These are phyloP conservation scores for Phytophthora quininea DNA, from an alignment of 352 stramenopile species.

Conservation along the genomic window DNA sequence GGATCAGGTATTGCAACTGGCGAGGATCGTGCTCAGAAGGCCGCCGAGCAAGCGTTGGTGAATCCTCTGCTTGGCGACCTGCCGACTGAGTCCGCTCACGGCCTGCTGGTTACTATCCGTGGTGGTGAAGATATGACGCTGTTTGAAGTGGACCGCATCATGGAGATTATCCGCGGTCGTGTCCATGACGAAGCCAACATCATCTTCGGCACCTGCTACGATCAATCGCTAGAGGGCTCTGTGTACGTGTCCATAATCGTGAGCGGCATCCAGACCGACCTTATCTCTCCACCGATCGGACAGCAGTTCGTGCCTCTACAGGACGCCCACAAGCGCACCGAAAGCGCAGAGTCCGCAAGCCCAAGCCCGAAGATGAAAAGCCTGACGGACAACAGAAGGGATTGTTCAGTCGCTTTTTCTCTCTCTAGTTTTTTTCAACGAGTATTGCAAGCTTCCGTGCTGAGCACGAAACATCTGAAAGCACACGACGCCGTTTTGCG, in stretches of 20 bases:
- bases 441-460: conserved; percentile 32
- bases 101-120: conserved; percentile 96
- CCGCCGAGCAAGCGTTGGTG: conserved; percentile 94
- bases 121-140: conserved; percentile 94
- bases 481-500: conserved; percentile 6
- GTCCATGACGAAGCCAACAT: conserved; percentile 88
- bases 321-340: conserved; percentile 29
- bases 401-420: conserved; percentile 82
- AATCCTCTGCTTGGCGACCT: conserved; percentile 94
- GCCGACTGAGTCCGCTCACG: conserved; percentile 92
- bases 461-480: conserved; percentile 4
- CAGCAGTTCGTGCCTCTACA: conserved; percentile 53
- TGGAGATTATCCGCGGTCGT: conserved; percentile 85
- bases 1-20: conserved; percentile 86
- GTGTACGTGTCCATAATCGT: conserved; percentile 91
- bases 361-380: conserved; percentile 23
- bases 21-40: conserved; percentile 87
- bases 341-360: conserved; percentile 21
- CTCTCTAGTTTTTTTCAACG: conserved; percentile 21
- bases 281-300: conserved; percentile 80
- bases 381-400: conserved; percentile 42
- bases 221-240: conserved; percentile 78
- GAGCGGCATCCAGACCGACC: conserved; percentile 85
- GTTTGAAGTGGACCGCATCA: conserved; percentile 91
- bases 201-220: conserved; percentile 91